phyloP scores from a whole-genome alignment of 441 rosid genomes.

The Viola pubescens region DNA sequence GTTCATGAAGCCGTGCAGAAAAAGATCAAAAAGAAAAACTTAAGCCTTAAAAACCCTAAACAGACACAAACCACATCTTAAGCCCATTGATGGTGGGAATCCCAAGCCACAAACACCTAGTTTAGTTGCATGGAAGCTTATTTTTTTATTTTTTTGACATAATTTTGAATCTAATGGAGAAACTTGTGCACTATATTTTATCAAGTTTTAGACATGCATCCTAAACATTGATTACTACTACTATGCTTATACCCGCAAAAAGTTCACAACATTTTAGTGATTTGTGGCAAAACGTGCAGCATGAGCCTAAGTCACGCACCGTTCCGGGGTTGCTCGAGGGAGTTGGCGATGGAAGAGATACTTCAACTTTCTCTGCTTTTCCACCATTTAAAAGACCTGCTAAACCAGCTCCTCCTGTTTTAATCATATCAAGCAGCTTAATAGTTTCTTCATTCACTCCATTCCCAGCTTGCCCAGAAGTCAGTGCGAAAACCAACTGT shows the following conservation, averaged over 20 bases:
- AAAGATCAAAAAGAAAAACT: too few relatives aligned
- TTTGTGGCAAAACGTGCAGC: conserved; percentile 25
- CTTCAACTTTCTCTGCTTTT: conserved; percentile 62
- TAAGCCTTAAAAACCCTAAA: too few relatives aligned
- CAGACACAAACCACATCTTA: too few relatives aligned
- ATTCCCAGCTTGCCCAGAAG: conserved; percentile 69
- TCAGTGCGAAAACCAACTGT: conserved; percentile 78
- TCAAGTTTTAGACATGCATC: conserved; percentile 8
- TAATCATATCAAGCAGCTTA: conserved; percentile 87
- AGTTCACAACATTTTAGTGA: conserved; percentile 17
- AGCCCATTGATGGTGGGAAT: background rate
- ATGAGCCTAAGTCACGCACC: conserved; percentile 69
- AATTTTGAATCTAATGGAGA: background rate
- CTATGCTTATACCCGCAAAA: conserved; percentile 6
- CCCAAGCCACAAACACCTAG: background rate
- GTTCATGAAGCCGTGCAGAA: too few relatives aligned
- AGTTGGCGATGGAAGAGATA: conserved; percentile 97
- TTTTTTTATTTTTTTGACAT: too few relatives aligned
- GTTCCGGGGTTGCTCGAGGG: conserved; percentile 84
- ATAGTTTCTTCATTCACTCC: conserved; percentile 60
- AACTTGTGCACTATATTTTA: background rate
- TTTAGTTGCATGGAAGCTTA: too few relatives aligned
- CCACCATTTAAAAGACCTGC: conserved; percentile 29
- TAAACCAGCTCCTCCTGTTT: conserved; percentile 51
- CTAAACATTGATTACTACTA: background rate